Percentiles rank a stretch among this genome's conserved stretches.
Conservation (phyloP, 805 yeast genomes). For the Zygoascus ofunaensis region DNA sequence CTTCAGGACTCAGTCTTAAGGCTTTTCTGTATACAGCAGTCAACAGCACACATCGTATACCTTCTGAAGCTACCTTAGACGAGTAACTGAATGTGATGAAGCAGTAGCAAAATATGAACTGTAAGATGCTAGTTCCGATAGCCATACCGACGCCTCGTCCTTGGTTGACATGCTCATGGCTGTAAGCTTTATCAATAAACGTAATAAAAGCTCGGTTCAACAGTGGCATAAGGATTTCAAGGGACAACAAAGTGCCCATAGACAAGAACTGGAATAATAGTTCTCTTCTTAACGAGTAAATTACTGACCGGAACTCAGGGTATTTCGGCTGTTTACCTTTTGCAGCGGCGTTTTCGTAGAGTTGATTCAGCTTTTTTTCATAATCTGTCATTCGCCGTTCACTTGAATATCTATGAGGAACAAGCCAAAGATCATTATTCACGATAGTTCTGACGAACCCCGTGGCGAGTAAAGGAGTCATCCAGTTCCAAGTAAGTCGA, state of each 20-base stretch:
- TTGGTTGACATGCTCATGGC: slow-evolving; percentile 2
- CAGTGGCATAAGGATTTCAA: slow-evolving; percentile 5
- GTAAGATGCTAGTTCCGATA: slow-evolving; percentile 4
- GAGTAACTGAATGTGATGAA: slow-evolving; percentile 7
- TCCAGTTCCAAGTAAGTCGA: slow-evolving; percentile 8
- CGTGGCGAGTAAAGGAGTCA: slow-evolving; percentile 9
- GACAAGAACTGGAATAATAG: slow-evolving; percentile 1
- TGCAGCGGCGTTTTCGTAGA: neutral
- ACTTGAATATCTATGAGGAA: slow-evolving; percentile 1
- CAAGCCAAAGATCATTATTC: slow-evolving; percentile 9
- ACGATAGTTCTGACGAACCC: slow-evolving; percentile 10
- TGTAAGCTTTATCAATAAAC: slow-evolving; percentile 7
- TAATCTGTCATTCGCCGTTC: slow-evolving; percentile 3
- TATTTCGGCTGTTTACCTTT: slow-evolving; percentile 3
- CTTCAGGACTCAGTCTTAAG: slow-evolving; percentile 42
- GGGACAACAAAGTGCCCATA: neutral
- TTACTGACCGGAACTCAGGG: slow-evolving; percentile 5
- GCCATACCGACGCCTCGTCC: slow-evolving; percentile 13
- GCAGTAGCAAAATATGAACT: slow-evolving; percentile 3
- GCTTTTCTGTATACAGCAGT: slow-evolving; percentile 61
- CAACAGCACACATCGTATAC: slow-evolving; percentile 56
- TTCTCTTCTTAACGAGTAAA: slow-evolving; percentile 2
- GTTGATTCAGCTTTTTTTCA: neutral
- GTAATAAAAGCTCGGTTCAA: slow-evolving; percentile 6
- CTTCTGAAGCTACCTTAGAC: slow-evolving; percentile 51